Conservation (phyloP, 1,139 yeast genomes). For the Zhuliangozyma parablackwelliae region DNA sequence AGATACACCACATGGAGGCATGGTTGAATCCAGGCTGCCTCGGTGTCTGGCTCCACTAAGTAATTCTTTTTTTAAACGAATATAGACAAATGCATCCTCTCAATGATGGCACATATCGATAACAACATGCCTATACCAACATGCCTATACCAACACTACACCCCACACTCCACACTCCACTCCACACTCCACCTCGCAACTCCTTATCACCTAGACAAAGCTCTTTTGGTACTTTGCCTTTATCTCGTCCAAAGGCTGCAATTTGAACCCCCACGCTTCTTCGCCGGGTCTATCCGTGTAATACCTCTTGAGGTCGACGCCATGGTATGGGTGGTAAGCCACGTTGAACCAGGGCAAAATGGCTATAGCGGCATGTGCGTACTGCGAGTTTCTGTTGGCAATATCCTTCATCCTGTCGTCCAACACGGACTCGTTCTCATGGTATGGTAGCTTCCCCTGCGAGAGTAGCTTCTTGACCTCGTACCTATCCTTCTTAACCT, state of each 20-base stretch:
- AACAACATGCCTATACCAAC: too few species aligned
- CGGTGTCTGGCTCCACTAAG: too few species aligned
- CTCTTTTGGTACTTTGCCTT: conserved; percentile 31
- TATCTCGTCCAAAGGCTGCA: conserved; percentile 45
- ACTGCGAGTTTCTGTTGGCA: conserved; percentile 77
- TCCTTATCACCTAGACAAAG: too few species aligned
- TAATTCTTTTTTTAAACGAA: too few species aligned
- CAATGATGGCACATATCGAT: too few species aligned
- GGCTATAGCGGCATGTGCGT: conserved; percentile 58
- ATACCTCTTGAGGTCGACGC: conserved; percentile 66
- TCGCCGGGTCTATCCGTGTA: conserved; percentile 61
- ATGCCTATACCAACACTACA: too few species aligned
- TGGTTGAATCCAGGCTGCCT: too few species aligned
- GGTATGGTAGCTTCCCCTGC: conserved; percentile 64
- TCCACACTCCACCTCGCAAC: too few species aligned
- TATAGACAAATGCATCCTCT: too few species aligned
- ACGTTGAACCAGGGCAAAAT: conserved; percentile 81
- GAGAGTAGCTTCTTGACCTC: conserved; percentile 68
- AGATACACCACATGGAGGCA: too few species aligned
- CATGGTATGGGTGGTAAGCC: conserved; percentile 80
- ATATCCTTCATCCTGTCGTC: conserved; percentile 71
- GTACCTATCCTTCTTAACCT: conserved; percentile 68
- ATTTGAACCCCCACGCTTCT: conserved; percentile 45
- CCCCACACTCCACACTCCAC: too few species aligned
- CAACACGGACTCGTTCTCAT: conserved; percentile 53